A percentile compares a stretch with the other conserved stretches of the same genome.
Conservation (phyloP, 2,329 filamentous ascomycete genomes). For the Pestalotiopsis fici region DNA sequence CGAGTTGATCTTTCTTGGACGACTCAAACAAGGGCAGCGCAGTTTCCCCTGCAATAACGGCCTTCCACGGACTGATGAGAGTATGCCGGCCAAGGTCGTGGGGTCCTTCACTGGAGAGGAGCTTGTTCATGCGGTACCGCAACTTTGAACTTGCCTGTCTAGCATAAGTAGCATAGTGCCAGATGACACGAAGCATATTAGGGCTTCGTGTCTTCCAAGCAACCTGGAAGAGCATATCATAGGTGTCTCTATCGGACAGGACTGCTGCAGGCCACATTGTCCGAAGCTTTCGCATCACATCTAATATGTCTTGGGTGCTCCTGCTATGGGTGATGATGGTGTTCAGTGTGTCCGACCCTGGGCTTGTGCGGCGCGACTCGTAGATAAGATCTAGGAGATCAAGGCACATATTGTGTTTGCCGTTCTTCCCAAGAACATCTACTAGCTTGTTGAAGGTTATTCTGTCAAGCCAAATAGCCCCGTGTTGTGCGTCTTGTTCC, state of each 20-base stretch:
- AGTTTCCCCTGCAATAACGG: slow-evolving; percentile 23
- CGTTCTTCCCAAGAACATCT: slow-evolving; percentile 21
- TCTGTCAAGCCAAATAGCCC: slow-evolving; percentile 24
- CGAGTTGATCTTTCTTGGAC: background rate
- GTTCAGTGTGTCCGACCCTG: slow-evolving; percentile 25
- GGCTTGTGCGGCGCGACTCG: slow-evolving; percentile 5
- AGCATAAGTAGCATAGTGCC: slow-evolving; percentile 25
- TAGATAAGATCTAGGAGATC: slow-evolving; percentile 19
- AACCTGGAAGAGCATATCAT: slow-evolving; percentile 22
- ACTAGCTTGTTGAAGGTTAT: slow-evolving; percentile 28
- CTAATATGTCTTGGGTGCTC: slow-evolving; percentile 14
- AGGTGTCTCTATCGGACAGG: slow-evolving; percentile 21
- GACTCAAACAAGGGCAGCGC: slow-evolving; percentile 19
- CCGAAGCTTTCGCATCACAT: slow-evolving; percentile 12
- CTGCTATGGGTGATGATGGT: slow-evolving; percentile 26
- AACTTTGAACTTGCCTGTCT: slow-evolving; percentile 17
- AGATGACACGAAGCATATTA: slow-evolving; percentile 31
- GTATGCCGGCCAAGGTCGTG: slow-evolving; percentile 5
- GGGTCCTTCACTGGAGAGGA: slow-evolving; percentile 12
- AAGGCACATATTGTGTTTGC: slow-evolving; percentile 16
- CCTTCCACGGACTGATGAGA: slow-evolving; percentile 26
- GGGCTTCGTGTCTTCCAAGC: slow-evolving; percentile 25
- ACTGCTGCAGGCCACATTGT: slow-evolving; percentile 16
- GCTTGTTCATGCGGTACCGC: slow-evolving; percentile 18
- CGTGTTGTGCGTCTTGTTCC: slow-evolving; percentile 20